Conservation (phyloP, 192 early-diverging fungal species). For the Linnemannia hyalina region DNA sequence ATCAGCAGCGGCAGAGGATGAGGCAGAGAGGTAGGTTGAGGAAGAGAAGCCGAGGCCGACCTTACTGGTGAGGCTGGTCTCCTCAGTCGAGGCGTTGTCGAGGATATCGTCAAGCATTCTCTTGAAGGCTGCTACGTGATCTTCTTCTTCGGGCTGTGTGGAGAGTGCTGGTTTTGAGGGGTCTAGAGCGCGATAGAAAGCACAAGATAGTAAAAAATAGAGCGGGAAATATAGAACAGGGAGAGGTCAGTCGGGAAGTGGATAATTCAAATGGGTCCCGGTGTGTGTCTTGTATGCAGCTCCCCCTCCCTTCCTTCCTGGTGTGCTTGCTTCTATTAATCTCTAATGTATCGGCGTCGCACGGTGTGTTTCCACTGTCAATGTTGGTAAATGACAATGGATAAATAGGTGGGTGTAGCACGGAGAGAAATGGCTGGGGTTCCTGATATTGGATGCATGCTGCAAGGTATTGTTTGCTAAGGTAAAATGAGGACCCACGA, state of each 20-base stretch:
- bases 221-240: not conserved
- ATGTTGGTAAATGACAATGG: not conserved
- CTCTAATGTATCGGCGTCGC: not conserved
- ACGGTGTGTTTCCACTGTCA: not conserved
- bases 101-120: conserved; percentile 57
- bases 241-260: not conserved
- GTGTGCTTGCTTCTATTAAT: not conserved
- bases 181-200: conserved; percentile 7
- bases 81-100: conserved; percentile 50
- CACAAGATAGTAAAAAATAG: not conserved
- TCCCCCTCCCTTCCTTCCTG: not conserved
- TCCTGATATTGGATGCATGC: not conserved
- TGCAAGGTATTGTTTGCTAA: not conserved
- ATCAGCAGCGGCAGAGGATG: conserved; percentile 24
- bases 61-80: conserved; percentile 21
- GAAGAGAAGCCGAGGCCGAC: conserved; percentile 14
- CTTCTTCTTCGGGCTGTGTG: conserved; percentile 32
- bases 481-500: not conserved
- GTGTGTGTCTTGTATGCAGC: not conserved
- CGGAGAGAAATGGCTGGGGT: not conserved
- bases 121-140: conserved; percentile 50
- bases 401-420: not conserved
- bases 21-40: conserved; percentile 21
- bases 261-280: not conserved
- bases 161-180: conserved; percentile 11